A percentile compares a stretch with the other conserved stretches of the same genome.
Conservation (phyloP, 2,329 filamentous ascomycete species). For the Botrytis fabae region DNA sequence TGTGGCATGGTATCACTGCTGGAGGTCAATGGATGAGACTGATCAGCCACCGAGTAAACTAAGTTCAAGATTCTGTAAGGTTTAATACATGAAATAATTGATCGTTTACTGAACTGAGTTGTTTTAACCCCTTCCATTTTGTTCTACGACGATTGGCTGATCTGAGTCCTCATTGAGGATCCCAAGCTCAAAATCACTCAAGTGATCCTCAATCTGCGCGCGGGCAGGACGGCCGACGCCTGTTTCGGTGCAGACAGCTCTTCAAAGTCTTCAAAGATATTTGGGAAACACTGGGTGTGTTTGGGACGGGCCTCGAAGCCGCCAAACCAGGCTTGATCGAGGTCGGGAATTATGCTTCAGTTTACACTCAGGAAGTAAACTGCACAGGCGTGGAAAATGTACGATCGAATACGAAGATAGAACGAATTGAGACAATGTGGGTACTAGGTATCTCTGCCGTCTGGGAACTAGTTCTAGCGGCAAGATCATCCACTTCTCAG, state of each 20-base stretch:
- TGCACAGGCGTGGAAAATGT: not conserved
- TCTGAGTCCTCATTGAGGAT: not conserved
- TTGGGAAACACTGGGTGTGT: not conserved
- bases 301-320: not conserved
- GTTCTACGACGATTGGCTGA: not conserved
- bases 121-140: not conserved
- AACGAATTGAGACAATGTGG: not conserved
- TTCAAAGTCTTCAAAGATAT: not conserved
- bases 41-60: not conserved
- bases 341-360: not conserved
- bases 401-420: not conserved
- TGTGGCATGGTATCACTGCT: not conserved
- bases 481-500: not conserved
- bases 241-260: not conserved
- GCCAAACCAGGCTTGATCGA: not conserved
- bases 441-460: not conserved
- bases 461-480: not conserved
- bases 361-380: not conserved
- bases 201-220: not conserved
- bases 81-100: not conserved
- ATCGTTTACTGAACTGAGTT: not conserved
- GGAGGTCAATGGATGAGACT: not conserved
- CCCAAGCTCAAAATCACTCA: not conserved
- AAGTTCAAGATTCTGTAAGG: not conserved
- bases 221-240: not conserved